Base-by-base conservation (phyloP, 78 protist species). In the slime mould (Dictyostelium discoideum) region DNA sequence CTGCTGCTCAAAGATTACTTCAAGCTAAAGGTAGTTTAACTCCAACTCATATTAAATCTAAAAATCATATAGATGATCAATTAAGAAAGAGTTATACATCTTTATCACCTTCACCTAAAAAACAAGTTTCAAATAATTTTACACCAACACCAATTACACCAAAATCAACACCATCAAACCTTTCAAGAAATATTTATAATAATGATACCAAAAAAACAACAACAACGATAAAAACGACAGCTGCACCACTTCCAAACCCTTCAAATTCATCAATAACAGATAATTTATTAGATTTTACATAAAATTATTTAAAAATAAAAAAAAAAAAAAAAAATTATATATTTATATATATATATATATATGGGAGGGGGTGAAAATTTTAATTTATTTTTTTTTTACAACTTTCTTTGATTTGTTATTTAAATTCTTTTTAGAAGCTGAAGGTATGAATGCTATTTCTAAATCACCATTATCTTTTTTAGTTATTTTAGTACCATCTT, bases 401-500 rank as follows among this genome's bases (percentile, higher is more conserved):
- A 44, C 84, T 44, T 79, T 79, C 10, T 79, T 79, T 9, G 14
- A 48, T 13, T 46, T 37, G 65, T 44, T 81, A 24, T 81, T 81
- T 69, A 69, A 69, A 26, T 42, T 29, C 26, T 29, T 81, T 26
- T 81, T 81, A 5, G 48, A 16, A 5, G n/a, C 42, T 7, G 88
- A 67, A 39, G 95, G 95, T 37, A 79, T 50, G 44, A 90, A 90
- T 11, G 88, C 76, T 13, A 90, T 90, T 54, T 90, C 88, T 26
- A 82, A 48, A 69, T 63, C 90, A 16, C 83, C 90, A 69, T 85
- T 85, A 73, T 90, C 95, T 18, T 29, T 77, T 46, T 32, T 84
- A 50, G 83, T 73, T 29, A 81, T 85, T 37, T 60, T 90, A 9
- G 83, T 90, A 7, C 60, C 84, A 5, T 76, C 85, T 39, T 57